Evolutionary conservation across 805 yeast genomes (phyloP).

Genomic region (Kluyveromyces lactis): DNA sequence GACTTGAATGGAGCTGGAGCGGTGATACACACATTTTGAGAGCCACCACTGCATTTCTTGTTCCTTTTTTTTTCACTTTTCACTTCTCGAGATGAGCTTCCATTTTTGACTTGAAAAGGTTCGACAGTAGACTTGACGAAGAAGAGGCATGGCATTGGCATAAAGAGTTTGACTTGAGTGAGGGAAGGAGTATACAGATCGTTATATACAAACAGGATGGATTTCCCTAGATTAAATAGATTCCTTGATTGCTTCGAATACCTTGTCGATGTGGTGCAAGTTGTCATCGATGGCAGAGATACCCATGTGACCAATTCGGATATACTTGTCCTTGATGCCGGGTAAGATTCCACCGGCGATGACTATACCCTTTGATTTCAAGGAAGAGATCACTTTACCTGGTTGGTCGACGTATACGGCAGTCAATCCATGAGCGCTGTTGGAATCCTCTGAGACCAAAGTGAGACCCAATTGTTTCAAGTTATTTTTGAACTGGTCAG

Average conservation of each 20-base stretch:
- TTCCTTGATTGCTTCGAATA: constrained; percentile 38
- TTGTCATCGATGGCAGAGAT: constrained; percentile 53
- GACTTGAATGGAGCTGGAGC: no score
- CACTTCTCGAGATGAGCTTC: no score
- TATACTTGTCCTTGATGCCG: constrained; percentile 70
- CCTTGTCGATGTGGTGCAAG: constrained; percentile 46
- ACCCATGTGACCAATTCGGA: constrained; percentile 97
- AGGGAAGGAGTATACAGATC: no score
- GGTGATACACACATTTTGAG: no score
- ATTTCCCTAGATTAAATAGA: no score
- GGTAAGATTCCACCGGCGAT: constrained; percentile 89
- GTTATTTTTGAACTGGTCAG: constrained; percentile 55
- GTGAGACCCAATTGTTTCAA: constrained; percentile 54
- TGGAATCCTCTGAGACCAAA: constrained; percentile 38
- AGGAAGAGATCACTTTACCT: constrained; percentile 46
- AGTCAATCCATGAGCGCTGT: constrained; percentile 82
- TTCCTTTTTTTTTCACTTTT: no score
- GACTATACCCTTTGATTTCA: constrained; percentile 59
- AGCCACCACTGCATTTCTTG: no score
- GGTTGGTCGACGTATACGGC: constrained; percentile 72
- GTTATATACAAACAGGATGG: no score
- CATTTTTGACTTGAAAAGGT: no score
- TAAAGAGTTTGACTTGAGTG: no score
- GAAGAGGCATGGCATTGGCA: no score
- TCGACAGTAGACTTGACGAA: no score